Percentiles rank a stretch among this genome's conserved stretches.
These are phyloP conservation scores for Penicillium olsonii DNA, from an alignment of 2,329 filamentous ascomycete genomes.

Conservation along the genomic window DNA sequence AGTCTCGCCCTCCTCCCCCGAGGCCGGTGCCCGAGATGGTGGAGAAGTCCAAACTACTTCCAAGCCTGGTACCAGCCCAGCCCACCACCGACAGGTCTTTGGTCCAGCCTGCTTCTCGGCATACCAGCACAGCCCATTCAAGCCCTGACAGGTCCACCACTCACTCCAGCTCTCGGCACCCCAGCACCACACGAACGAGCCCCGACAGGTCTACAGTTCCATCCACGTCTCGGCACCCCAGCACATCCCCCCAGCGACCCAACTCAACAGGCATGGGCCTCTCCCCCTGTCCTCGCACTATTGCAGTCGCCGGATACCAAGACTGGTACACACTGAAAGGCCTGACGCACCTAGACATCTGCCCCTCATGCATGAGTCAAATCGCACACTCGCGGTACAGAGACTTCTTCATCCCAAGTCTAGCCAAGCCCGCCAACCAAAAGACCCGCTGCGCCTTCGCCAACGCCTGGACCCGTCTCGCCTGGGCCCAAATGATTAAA, in stretches of 20 bases:
- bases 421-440: conserved; percentile 58
- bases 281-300: conserved; percentile 69
- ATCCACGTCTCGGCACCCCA: conserved; percentile 1
- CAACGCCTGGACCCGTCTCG: conserved; percentile 78
- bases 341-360: conserved; percentile 74
- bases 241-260: conserved; percentile 17
- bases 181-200: conserved; percentile 1
- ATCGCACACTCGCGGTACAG: conserved; percentile 72
- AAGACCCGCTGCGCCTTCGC: conserved; percentile 77
- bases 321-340: conserved; percentile 81
- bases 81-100: conserved; percentile 9
- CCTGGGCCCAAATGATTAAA: conserved; percentile 78
- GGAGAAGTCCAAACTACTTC: background rate
- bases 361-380: conserved; percentile 73
- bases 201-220: background rate
- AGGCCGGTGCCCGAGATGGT: background rate
- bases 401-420: conserved; percentile 64
- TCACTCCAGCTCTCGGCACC: background rate
- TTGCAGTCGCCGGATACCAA: conserved; percentile 62
- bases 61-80: conserved; percentile 1
- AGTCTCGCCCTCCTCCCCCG: background rate
- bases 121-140: background rate
- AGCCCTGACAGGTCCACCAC: background rate
- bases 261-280: conserved; percentile 42
- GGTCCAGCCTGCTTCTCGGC: conserved; percentile 3